phyloP scores from a whole-genome alignment of 192 early-diverging fungal species.

The Entophlyctis helioformis region DNA sequence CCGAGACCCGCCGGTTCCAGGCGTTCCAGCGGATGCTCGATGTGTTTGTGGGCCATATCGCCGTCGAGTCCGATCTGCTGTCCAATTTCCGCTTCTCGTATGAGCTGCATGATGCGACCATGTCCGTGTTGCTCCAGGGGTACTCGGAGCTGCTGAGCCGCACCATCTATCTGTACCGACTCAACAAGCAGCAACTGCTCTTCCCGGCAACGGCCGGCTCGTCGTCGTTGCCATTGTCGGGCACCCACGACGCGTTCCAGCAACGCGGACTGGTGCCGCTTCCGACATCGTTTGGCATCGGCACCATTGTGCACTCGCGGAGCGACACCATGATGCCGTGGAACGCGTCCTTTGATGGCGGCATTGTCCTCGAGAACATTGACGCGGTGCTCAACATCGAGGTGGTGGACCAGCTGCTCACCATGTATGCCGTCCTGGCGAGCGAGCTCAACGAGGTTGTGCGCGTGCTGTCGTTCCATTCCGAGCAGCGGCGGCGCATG shows the following conservation, averaged over 20 bases:
- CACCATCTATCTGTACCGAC: too few relatives aligned
- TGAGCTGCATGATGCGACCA: conserved; percentile 37
- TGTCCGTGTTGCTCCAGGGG: conserved; percentile 34
- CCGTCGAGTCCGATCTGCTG: conserved; percentile 50
- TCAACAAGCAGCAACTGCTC: too few relatives aligned
- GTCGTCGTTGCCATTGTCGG: neutral
- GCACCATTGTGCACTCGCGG: too few relatives aligned
- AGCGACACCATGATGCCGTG: too few relatives aligned
- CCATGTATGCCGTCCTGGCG: conserved; percentile 60
- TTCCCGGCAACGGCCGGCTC: too few relatives aligned
- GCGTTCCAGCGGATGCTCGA: too few relatives aligned
- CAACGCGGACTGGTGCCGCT: neutral
- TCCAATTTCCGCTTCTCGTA: conserved; percentile 50
- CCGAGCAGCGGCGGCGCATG: conserved; percentile 12
- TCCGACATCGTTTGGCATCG: too few relatives aligned
- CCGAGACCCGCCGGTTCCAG: too few relatives aligned
- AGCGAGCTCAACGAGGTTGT: conserved; percentile 64
- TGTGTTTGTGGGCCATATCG: conserved; percentile 42
- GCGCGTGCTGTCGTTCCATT: conserved; percentile 45
- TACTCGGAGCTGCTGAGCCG: too few relatives aligned
- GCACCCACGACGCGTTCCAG: conserved; percentile 9
- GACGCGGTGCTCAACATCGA: conserved; percentile 35
- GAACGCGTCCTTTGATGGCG: too few relatives aligned
- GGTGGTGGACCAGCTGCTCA: conserved; percentile 68
- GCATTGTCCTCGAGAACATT: conserved; percentile 10